Percentiles rank a stretch among this genome's conserved stretches.
Conservation (phyloP, 116 monocot species). For the Cymodocea nodosa region DNA sequence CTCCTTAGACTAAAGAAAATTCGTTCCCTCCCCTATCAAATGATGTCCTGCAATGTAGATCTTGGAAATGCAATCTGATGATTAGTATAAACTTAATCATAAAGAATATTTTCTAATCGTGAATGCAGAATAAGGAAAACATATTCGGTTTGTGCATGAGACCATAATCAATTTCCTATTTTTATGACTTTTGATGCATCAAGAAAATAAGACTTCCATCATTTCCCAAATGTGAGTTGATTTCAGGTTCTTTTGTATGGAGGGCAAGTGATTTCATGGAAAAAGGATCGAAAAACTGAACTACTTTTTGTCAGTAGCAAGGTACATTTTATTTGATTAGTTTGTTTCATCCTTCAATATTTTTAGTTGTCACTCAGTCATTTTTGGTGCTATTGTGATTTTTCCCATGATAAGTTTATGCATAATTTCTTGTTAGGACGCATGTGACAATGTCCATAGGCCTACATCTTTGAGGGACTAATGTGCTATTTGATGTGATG, state of each 20-base stretch:
- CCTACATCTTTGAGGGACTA: too few species aligned
- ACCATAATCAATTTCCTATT: not conserved
- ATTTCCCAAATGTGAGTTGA: not conserved
- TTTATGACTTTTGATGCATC: not conserved
- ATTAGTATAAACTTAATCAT: not conserved
- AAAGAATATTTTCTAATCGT: too few species aligned
- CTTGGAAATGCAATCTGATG: not conserved
- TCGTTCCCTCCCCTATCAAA: not conserved
- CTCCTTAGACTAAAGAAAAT: not conserved
- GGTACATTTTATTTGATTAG: slow-evolving; percentile 16
- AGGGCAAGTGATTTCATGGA: slow-evolving; percentile 64
- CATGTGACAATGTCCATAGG: too few species aligned
- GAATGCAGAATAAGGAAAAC: too few species aligned
- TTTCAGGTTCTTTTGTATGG: slow-evolving; percentile 44
- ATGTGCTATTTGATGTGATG: too few species aligned
- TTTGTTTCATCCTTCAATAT: not conserved
- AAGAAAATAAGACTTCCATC: too few species aligned
- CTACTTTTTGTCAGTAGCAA: slow-evolving; percentile 50
- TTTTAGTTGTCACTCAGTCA: not conserved
- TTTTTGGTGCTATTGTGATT: not conserved
- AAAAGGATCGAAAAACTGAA: slow-evolving; percentile 41
- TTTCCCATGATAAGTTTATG: too few species aligned
- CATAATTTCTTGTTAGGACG: too few species aligned
- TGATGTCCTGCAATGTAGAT: not conserved
- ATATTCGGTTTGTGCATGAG: not conserved